Base-by-base conservation (phyloP, 306 rosid species). In the Glycyrrhiza uralensis region DNA sequence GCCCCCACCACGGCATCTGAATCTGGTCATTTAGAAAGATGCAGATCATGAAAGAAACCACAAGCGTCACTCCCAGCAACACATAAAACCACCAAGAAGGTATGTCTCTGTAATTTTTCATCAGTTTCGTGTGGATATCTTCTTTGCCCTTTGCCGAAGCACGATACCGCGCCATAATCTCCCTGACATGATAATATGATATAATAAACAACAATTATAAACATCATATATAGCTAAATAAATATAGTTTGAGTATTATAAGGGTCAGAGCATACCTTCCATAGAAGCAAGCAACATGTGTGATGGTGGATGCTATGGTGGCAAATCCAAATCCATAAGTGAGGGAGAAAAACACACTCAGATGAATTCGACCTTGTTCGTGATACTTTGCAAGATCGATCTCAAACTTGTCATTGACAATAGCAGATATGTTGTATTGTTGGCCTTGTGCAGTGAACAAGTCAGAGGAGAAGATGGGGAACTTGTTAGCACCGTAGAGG, bases 1-100 rank as follows among this genome's bases (percentile, higher is more conserved):
- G 96, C 22, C 96, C 95, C 91, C 96, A 88, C 92, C 96, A 91
- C 6, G 96, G 96, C 90, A 91, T 82, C 76, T 88, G 97, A 85
- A 91, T 63, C 69, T 91, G 84, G 26, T 87, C 74, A 6, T 85
- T 85, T 49, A 88, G 46, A 66, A 85, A 59, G 13, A 76, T 83
- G 73, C 97, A 88, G 14, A 91, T 81, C 10, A 67, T n/a, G 0
- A 87, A 69, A 58, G 97, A 91, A 71, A 84, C 87, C 33, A 75
- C 62, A n/a, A 91, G 2, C 2, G 97, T 80, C 80, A 79, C 66
- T 0, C 1, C 75, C 28, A 88, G 81, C 81, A 91, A 22, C 74
- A 74, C 0, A 81, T 84, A 69, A 77, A 91, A 91, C 96, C 96
- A 91, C 93, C 97, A 91, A 17, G 83, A 58, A 61, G 92, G 97